phyloP scores from a whole-genome alignment of 2,329 filamentous ascomycete species.

The Exophiala aquamarina region DNA sequence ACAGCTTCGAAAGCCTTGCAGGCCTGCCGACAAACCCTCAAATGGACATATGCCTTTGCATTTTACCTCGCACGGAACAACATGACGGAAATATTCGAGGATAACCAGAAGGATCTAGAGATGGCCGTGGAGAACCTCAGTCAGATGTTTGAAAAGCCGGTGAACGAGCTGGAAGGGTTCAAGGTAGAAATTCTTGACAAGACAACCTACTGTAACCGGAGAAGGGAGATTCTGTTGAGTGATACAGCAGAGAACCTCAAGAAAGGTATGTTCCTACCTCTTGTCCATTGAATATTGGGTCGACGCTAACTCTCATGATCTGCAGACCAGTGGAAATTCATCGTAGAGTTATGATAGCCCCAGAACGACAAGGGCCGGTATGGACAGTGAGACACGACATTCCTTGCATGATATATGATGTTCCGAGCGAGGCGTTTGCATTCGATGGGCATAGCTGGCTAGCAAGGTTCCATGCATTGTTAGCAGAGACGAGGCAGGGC shows the following conservation, averaged over 20 bases:
- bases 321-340: slow-evolving; percentile 48
- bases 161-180: slow-evolving; percentile 77
- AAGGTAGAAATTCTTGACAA: slow-evolving; percentile 99
- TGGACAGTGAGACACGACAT: no score
- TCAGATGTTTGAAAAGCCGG: slow-evolving; percentile 99
- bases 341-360: slow-evolving; percentile 39
- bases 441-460: no score
- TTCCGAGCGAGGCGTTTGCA: slow-evolving; percentile 1
- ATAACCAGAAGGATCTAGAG: slow-evolving; percentile 97
- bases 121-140: slow-evolving; percentile 95
- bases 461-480: no score
- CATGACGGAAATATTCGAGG: slow-evolving; percentile 93
- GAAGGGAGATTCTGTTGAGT: slow-evolving; percentile 82
- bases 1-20: slow-evolving; percentile 90
- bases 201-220: slow-evolving; percentile 93
- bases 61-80: slow-evolving; percentile 98
- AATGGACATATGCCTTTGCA: slow-evolving; percentile 99
- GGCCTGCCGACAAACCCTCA: slow-evolving; percentile 95
- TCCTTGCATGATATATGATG: no score
- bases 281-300: not conserved
- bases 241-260: slow-evolving; percentile 92
- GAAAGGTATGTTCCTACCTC: slow-evolving; percentile 61
- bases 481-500: no score
- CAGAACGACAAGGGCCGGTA: no score
- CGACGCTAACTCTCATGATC: slow-evolving; percentile 8